Evolutionary conservation across 2,329 filamentous ascomycete genomes (phyloP).

Genomic region (Sclerotinia nivalis): DNA sequence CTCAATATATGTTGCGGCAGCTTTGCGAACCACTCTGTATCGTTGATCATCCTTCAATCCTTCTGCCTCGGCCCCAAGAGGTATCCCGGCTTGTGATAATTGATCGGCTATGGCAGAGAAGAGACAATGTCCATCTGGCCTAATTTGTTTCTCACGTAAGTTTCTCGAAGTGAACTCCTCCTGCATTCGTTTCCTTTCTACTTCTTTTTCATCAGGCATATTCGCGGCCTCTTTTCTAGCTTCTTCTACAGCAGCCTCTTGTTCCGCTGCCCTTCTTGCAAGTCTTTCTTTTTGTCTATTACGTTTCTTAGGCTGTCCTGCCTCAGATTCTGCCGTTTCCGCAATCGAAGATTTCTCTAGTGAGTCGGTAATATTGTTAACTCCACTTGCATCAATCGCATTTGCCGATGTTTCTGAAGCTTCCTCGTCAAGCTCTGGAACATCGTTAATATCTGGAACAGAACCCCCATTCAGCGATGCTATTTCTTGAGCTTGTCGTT

Average conservation of each 20-base stretch:
- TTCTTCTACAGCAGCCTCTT: conserved; percentile 65
- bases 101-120: conserved; percentile 92
- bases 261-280: conserved; percentile 83
- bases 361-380: conserved; percentile 30
- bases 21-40: conserved; percentile 68
- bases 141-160: conserved; percentile 75
- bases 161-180: conserved; percentile 62
- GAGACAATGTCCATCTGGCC: conserved; percentile 90
- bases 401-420: conserved; percentile 20
- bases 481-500: conserved; percentile 65
- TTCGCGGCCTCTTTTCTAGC: conserved; percentile 74
- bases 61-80: conserved; percentile 43
- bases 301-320: conserved; percentile 59
- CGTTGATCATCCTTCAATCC: conserved; percentile 43
- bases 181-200: conserved; percentile 71
- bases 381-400: conserved; percentile 22
- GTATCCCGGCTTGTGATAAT: conserved; percentile 56
- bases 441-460: conserved; percentile 27
- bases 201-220: conserved; percentile 70
- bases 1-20: conserved; percentile 76
- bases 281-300: conserved; percentile 91
- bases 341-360: conserved; percentile 33
- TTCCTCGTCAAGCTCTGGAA: conserved; percentile 29
- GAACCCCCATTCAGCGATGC: conserved; percentile 44
- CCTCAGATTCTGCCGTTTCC: conserved; percentile 30